Evolutionary conservation across 2,329 filamentous ascomycete genomes (phyloP), one percentile per base, ranked within the genome.

Genomic region (Talaromyces atroroseus): DNA sequence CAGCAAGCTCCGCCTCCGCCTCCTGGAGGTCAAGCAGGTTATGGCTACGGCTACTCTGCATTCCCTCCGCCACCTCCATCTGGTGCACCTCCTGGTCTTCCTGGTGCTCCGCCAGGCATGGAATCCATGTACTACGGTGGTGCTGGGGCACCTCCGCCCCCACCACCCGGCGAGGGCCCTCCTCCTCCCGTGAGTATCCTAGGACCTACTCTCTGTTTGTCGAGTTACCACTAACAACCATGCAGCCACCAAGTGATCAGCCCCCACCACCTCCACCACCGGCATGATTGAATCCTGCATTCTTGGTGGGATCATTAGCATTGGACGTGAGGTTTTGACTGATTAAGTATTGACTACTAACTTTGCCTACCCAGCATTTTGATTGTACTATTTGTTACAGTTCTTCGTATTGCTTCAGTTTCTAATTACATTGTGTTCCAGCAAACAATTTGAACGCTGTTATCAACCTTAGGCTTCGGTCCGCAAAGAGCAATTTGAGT

Each of bases 201-300:
- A n/a, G 20, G 4, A 29, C 26, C 21, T 64, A 40, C 56, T 38
- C 18, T 8, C 20, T 40, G 11, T 29, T 49, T 40, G 8, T 16
- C 21, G 36, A 38, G 49, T 51, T 21, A 55, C 48, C 56, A 56
- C 65, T 67, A 63, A 68, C 54, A 20, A 42, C 52, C n/a, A n/a
- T 58, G 50, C 58, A 74, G 62, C 74, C 75, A 42, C 77, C 78
- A 16, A 80, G 80, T 63, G 81, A 84, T 58, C 77, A 79, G 59
- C 82, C 81, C 60, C 85, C 84, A 21, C 85, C 87, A 23, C 84
- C 84, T 38, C 81, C 81, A 53, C 83, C 84, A 42, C 69, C 73
- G n/a, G 66, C 68, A 51, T 73, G 34, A 58, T 49, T 23, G n/a
- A 24, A 40, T 18, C 21, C 6, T 47, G 12, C 52, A 20, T 21